Percentiles rank a stretch among this genome's conserved stretches.
Evolutionary conservation across 495 filamentous ascomycete species (phyloP).

Genomic region (Penicillium tannophilum): DNA sequence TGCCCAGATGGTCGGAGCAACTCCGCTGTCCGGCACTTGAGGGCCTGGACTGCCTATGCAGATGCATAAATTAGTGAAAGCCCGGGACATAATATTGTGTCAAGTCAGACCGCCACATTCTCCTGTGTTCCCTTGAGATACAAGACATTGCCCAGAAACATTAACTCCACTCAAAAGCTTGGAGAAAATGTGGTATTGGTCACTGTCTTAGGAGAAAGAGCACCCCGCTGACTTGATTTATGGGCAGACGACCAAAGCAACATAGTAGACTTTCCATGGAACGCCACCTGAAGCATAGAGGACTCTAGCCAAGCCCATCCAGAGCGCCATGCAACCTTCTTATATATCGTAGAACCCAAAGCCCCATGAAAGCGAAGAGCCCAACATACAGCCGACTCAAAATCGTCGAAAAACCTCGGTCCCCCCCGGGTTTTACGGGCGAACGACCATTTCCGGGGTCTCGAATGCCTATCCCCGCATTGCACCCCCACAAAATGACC

Average conservation of each 20-base stretch:
- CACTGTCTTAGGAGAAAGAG: neutral
- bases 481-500: conserved; percentile 12
- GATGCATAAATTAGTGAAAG: neutral
- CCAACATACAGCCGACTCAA: conserved; percentile 12
- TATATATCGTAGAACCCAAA: neutral
- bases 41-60: neutral
- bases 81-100: neutral
- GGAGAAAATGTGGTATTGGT: neutral
- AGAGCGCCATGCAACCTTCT: neutral
- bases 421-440: conserved; percentile 8
- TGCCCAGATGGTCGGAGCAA: neutral
- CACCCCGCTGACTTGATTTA: neutral
- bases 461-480: conserved; percentile 12
- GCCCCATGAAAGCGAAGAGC: conserved; percentile 4
- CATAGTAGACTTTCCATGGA: neutral
- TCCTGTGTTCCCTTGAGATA: neutral
- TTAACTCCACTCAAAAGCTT: neutral
- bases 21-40: neutral
- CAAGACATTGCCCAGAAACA: neutral
- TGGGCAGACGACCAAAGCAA: neutral
- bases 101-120: neutral
- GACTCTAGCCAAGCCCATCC: conserved; percentile 2
- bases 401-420: conserved; percentile 8
- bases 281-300: conserved; percentile 1
- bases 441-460: conserved; percentile 5